Evolutionary conservation across 2,329 filamentous ascomycete genomes (phyloP).

Genomic region (Fusarium transvaalense): DNA sequence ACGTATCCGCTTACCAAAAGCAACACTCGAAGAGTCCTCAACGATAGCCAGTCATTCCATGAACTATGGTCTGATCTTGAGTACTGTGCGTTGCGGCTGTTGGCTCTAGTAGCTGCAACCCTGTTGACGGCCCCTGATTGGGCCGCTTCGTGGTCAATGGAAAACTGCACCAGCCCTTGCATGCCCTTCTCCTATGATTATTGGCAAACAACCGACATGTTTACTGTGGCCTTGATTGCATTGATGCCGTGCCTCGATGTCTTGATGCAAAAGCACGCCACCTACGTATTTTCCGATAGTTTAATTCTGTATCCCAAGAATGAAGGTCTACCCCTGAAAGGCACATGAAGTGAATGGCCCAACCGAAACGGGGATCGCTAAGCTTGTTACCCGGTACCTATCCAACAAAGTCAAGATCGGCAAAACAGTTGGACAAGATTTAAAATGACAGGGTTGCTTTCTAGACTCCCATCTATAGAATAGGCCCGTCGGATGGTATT

Average conservation of each 20-base stretch:
- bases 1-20: too few relatives aligned
- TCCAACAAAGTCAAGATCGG: slow-evolving; percentile 1
- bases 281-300: not conserved
- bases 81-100: not conserved
- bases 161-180: not conserved
- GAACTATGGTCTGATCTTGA: not conserved
- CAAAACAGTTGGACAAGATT: not conserved
- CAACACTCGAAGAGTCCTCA: too few relatives aligned
- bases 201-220: not conserved
- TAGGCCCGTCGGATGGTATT: slow-evolving; percentile 4
- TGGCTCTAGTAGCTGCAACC: not conserved
- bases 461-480: not conserved
- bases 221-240: too few relatives aligned
- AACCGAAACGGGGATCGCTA: not conserved
- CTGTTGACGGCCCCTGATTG: not conserved
- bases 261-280: not conserved
- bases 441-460: not conserved
- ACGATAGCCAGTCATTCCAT: not conserved
- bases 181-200: not conserved
- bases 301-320: not conserved
- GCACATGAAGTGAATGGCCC: slow-evolving; percentile 5
- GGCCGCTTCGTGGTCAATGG: not conserved
- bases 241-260: too few relatives aligned
- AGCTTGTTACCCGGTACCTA: not conserved
- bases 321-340: not conserved